A percentile compares a stretch with the other conserved stretches of the same genome.
phyloP scores from a whole-genome alignment of 2,329 filamentous ascomycete genomes.

The Microthyrium microscopicum region DNA sequence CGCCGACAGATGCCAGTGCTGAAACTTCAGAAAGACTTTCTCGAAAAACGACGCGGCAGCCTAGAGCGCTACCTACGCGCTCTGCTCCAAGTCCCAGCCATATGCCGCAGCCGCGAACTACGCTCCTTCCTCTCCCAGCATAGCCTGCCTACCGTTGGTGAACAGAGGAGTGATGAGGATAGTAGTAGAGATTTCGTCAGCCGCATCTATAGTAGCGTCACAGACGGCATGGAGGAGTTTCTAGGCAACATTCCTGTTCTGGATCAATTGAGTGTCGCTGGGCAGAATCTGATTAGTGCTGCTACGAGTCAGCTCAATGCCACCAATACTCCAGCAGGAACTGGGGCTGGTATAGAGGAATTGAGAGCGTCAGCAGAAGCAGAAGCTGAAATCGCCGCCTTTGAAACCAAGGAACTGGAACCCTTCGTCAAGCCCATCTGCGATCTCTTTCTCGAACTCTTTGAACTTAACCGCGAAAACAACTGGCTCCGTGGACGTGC shows the following conservation, averaged over 20 bases:
- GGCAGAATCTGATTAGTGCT: constrained; percentile 75
- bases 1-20: constrained; percentile 82
- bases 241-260: constrained; percentile 89
- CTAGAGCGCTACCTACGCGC: constrained; percentile 71
- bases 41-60: constrained; percentile 71
- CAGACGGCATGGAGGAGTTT: constrained; percentile 96
- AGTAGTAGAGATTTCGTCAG: constrained; percentile 71
- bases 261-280: constrained; percentile 82
- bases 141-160: constrained; percentile 42
- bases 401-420: constrained; percentile 70
- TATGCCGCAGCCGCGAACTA: constrained; percentile 83
- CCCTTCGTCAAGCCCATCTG: constrained; percentile 98
- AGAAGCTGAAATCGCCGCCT: constrained; percentile 84
- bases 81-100: constrained; percentile 72
- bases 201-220: constrained; percentile 87
- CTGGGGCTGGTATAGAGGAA: constrained; percentile 10
- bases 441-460: constrained; percentile 90
- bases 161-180: constrained; percentile 39
- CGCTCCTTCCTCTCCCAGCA: constrained; percentile 81
- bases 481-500: constrained; percentile 94
- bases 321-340: constrained; percentile 29
- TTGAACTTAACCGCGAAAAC: constrained; percentile 85
- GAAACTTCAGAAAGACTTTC: constrained; percentile 90
- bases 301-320: constrained; percentile 37
- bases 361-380: constrained; percentile 48